Base-by-base conservation (phyloP, 352 stramenopile genomes). In the Phytophthora boehmeriae region DNA sequence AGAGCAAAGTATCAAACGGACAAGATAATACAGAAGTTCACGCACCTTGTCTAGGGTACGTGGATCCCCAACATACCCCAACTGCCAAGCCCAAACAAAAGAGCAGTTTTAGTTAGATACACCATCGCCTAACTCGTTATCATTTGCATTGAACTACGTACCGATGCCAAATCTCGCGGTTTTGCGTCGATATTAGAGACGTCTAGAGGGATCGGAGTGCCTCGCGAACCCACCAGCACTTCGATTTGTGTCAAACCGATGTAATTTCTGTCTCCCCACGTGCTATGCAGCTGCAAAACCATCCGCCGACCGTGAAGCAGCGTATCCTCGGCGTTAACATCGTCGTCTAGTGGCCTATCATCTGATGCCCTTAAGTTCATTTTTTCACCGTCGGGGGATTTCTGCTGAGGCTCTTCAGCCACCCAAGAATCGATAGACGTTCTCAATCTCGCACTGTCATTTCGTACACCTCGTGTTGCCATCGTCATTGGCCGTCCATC, bases 31-130 rank as follows among this genome's bases (percentile, higher is more conserved):
- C n/a, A 3, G 46, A 23, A 27, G 0, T 14, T 51, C 8, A 41
- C 58, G 4, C 36, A 93, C 82, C 66, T 97, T 97, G 60, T 95
- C 86, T 5, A 96, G 63, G 3, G 88, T 97, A n/a, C 92, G 64
- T 20, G 90, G 89, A 41, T 95, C 87, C 0, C 84, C 85, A 38
- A 80, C 25, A 34, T 91, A 94, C 14, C 86, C 85, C 4, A 93
- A 66, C 80, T 93, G 50, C 4, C 59, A 16, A 38, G 9, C 23
- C 54, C 36, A 47, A 48, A 45, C 9, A n/a, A 25, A 1, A 25
- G 14, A 13, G 19, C 16, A 68, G 27, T 13, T n/a, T n/a, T 17
- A 30, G 14, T 19, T 41, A 42, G 14, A 38, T 30, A 30, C 3
- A 30, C 3, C 3, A 30, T 30, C 25, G 25, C 25, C 25, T 8